Base-by-base conservation (phyloP, 108 stramenopile genomes). In the Fistulifera solaris region DNA sequence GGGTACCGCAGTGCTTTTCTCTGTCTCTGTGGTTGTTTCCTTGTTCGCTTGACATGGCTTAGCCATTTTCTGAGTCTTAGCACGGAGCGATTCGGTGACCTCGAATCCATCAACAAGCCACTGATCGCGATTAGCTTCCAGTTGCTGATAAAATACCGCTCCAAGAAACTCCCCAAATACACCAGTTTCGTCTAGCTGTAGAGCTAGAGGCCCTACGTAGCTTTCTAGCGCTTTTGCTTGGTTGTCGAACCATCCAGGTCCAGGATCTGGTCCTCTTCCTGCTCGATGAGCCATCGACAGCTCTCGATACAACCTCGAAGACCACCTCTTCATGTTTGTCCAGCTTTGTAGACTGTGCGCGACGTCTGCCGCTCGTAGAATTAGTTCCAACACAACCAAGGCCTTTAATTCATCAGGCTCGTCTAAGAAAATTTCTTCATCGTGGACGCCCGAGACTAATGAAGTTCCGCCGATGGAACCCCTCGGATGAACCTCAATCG, bases 161-260 rank as follows among this genome's bases (percentile, higher is more conserved):
- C 68, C 68, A 26, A 26, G 19, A 24, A 18, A 27, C 27, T 49
- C 35, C 40, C 62, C 65, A 61, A 72, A 66, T 7, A 72, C 58
- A 15, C 61, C 66, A 26, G 47, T 55, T 16, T 62, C 46, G 19
- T 47, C 61, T 18, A 72, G 15, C 49, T 58, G 52, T 48, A 46
- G 48, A 16, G 70, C 65, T 39, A 72, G 50, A 16, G 70, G 70
- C 27, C 62, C 40, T 10, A 72, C 48, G 28, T 77, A 77, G 26
- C 58, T 61, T 55, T 73, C 68, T 35, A 77, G 58, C 27, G 73
- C 67, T 48, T 60, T 61, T 25, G 65, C 56, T 55, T 77, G 76
- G 52, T 61, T 62, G 14, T 73, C 65, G 52, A 62, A 73, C 76
- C 76, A 77, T 1, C 54, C 58, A 17, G 65, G 27, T 6, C 39